phyloP scores from a whole-genome alignment of 768 basidiomycete genomes.

The Suillus spraguei region DNA sequence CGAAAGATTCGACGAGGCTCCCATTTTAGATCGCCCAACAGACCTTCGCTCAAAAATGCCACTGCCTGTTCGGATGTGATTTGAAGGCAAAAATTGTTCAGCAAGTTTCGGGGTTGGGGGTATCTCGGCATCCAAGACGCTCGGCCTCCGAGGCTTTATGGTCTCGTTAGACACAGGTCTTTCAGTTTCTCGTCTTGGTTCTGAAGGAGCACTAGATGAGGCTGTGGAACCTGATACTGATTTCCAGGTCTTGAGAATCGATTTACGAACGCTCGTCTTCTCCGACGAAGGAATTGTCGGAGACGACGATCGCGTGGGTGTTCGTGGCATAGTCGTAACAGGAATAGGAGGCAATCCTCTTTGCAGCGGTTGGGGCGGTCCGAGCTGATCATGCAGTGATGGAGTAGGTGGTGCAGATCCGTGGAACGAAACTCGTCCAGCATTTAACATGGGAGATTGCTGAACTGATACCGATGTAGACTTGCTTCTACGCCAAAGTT shows the following conservation, averaged over 20 bases:
- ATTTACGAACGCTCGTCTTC: conserved; percentile 58
- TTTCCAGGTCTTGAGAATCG: conserved; percentile 71
- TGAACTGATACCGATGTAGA: conserved; percentile 36
- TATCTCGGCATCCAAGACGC: conserved; percentile 47
- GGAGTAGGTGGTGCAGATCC: conserved; percentile 30
- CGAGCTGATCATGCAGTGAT: conserved; percentile 34
- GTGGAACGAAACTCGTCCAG: conserved; percentile 41
- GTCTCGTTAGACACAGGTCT: conserved; percentile 36
- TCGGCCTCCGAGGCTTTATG: conserved; percentile 48
- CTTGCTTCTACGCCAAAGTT: conserved; percentile 79
- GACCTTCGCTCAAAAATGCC: conserved; percentile 32
- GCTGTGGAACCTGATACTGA: conserved; percentile 40
- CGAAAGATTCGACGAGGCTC: conserved; percentile 22
- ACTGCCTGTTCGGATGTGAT: conserved; percentile 35
- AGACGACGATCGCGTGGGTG: conserved; percentile 15
- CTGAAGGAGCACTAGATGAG: conserved; percentile 34
- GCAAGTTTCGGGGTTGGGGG: conserved; percentile 69
- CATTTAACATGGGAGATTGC: conserved; percentile 38
- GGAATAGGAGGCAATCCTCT: conserved; percentile 23
- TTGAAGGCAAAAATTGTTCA: conserved; percentile 43
- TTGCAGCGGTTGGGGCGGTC: conserved; percentile 30
- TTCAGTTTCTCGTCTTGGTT: conserved; percentile 43
- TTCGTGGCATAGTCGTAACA: conserved; percentile 30
- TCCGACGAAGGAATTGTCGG: conserved; percentile 41
- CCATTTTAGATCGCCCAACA: conserved; percentile 22